These are phyloP conservation scores for Pythium utonaiense DNA, from an alignment of 352 stramenopile genomes.

Conservation along the genomic window DNA sequence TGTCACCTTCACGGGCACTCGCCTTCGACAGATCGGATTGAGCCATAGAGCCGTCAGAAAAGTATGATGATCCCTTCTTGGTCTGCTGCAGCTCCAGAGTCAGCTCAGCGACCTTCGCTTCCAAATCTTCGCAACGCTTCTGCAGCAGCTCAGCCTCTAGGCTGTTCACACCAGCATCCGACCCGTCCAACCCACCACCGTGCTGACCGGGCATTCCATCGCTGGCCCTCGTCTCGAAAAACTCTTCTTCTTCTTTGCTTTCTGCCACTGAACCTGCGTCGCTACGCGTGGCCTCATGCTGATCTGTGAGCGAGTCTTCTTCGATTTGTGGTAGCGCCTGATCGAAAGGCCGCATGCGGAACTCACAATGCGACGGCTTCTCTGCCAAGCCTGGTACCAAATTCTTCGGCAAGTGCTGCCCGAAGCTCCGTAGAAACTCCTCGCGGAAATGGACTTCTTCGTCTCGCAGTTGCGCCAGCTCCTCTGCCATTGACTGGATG, in stretches of 20 bases:
- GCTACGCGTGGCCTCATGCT: conserved; percentile 5
- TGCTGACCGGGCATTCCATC: conserved; percentile 6
- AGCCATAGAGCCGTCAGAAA: conserved; percentile 61
- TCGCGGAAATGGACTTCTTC: conserved; percentile 79
- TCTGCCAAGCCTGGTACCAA: conserved; percentile 79
- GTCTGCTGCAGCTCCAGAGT: conserved; percentile 63
- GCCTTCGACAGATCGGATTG: conserved; percentile 70
- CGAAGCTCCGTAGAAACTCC: conserved; percentile 68
- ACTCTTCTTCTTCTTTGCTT: conserved; percentile 25
- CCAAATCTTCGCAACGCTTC: conserved; percentile 68
- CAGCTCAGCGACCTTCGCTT: conserved; percentile 56
- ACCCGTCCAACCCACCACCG: neutral
- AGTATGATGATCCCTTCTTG: conserved; percentile 74
- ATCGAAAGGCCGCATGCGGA: conserved; percentile 85
- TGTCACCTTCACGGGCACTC: conserved; percentile 59
- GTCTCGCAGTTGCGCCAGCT: conserved; percentile 76
- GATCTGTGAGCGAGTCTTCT: conserved; percentile 10
- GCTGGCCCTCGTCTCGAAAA: conserved; percentile 21
- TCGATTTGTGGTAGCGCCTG: conserved; percentile 72
- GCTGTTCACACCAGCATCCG: neutral
- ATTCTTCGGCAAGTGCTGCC: conserved; percentile 78
- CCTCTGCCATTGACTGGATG: conserved; percentile 85
- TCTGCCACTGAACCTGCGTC: conserved; percentile 5
- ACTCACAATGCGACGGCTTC: conserved; percentile 87
- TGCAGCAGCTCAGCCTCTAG: conserved; percentile 51